Evolutionary conservation across 139 green algal species (phyloP), one percentile per base, ranked within the genome.

Genomic region (Haematococcus lacustris): DNA sequence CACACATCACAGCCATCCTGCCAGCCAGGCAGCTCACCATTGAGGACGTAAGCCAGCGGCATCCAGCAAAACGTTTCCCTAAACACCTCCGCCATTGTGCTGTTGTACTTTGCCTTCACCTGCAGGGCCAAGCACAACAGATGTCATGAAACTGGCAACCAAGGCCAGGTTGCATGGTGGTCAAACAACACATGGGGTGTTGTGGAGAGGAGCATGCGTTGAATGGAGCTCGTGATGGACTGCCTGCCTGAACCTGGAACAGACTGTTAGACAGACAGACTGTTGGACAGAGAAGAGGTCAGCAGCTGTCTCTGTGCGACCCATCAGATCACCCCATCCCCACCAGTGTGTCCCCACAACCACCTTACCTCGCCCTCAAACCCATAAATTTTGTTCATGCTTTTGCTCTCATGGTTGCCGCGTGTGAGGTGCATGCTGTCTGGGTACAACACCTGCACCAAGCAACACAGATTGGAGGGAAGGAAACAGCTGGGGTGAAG

Each of bases 301-400:
- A n/a, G n/a, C n/a, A n/a, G n/a, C n/a, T n/a, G n/a, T n/a, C n/a
- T n/a, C n/a, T n/a, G n/a, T n/a, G n/a, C n/a, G n/a, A n/a, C n/a
- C n/a, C n/a, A n/a, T n/a, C n/a, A n/a, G n/a, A n/a, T n/a, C n/a
- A n/a, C n/a, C n/a, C n/a, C n/a, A n/a, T n/a, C n/a, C n/a, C n/a
- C n/a, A n/a, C n/a, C n/a, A n/a, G n/a, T n/a, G n/a, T 53, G 43
- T 17, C 9, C 43, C 43, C 43, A 53, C 43, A 9, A 53, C 43
- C 17, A 17, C 0, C 83, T 77, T 34, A 96, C 90, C 88, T 98
- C 94, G 26, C 93, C 94, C 23, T 95, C 86, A 71, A 97, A 97
- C 7, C 94, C 94, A 74, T 98, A 98, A 41, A 98, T 92, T 65
- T 92, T 93, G 80, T 98, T 98, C 95, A 99, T 98, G 71, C 75